These are phyloP conservation scores for Sphaerobolus stellatus DNA, from an alignment of 1,284 basidiomycete genomes.

Conservation along the genomic window DNA sequence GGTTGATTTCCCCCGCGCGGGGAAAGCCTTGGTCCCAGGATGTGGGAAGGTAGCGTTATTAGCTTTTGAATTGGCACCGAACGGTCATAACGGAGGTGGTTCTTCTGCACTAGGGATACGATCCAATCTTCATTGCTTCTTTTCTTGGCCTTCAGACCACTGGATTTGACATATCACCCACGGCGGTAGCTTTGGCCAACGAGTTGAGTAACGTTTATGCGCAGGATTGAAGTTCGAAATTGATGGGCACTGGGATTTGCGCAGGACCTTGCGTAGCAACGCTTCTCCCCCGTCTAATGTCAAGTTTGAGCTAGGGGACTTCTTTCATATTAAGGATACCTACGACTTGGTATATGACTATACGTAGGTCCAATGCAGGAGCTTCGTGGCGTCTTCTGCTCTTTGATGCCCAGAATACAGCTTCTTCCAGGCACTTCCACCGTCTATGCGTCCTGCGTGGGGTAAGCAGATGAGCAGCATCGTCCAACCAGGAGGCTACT, in stretches of 20 bases:
- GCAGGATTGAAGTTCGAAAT: too few relatives aligned
- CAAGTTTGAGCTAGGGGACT: slow-evolving; percentile 46
- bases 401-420: too few relatives aligned
- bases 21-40: slow-evolving; percentile 67
- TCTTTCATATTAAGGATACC: slow-evolving; percentile 47
- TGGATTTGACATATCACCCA: slow-evolving; percentile 59
- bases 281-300: slow-evolving; percentile 21
- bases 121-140: slow-evolving; percentile 19
- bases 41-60: slow-evolving; percentile 58
- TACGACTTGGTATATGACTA: slow-evolving; percentile 65
- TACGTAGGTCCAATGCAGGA: slow-evolving; percentile 47
- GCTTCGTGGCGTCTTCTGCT: not conserved
- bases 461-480: slow-evolving; percentile 54
- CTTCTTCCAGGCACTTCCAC: slow-evolving; percentile 72
- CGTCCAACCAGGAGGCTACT: slow-evolving; percentile 56
- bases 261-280: not conserved
- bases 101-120: slow-evolving; percentile 5
- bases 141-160: slow-evolving; percentile 46
- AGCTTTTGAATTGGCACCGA: not conserved
- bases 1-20: slow-evolving; percentile 50
- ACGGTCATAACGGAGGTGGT: slow-evolving; percentile 1
- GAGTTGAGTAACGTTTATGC: slow-evolving; percentile 39
- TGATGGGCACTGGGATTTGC: too few relatives aligned
- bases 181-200: slow-evolving; percentile 51
- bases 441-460: slow-evolving; percentile 54